Conservation (phyloP, 2,329 filamentous ascomycete genomes). For the Talaromyces sp. region DNA sequence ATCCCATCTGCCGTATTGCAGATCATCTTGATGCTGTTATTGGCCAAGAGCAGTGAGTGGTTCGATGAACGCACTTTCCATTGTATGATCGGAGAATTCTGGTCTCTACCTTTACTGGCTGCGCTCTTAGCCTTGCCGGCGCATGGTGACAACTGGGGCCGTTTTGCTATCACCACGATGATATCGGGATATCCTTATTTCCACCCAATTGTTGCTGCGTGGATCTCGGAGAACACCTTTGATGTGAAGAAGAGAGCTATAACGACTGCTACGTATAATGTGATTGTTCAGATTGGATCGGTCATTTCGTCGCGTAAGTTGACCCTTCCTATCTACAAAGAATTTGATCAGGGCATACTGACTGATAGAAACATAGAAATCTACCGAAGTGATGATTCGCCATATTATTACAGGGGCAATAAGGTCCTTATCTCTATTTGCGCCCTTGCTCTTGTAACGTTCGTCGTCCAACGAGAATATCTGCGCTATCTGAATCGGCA, state of each 20-base stretch:
- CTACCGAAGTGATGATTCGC: constrained; percentile 49
- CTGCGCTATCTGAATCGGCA: constrained; percentile 48
- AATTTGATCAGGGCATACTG: neutral
- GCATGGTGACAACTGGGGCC: constrained; percentile 46
- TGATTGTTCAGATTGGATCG: constrained; percentile 32
- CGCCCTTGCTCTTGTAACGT: constrained; percentile 45
- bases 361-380: constrained; percentile 37
- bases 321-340: neutral
- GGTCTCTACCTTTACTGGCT: constrained; percentile 51
- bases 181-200: constrained; percentile 55
- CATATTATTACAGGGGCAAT: constrained; percentile 56
- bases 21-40: constrained; percentile 41
- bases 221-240: constrained; percentile 31
- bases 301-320: constrained; percentile 30
- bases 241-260: constrained; percentile 32
- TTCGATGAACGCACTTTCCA: constrained; percentile 54
- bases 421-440: constrained; percentile 53
- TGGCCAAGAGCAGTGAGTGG: constrained; percentile 48
- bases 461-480: constrained; percentile 48
- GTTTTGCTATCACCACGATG: constrained; percentile 50
- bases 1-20: constrained; percentile 39
- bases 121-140: constrained; percentile 48
- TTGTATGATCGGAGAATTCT: constrained; percentile 51
- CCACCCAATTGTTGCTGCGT: constrained; percentile 45
- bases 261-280: constrained; percentile 33